Evolutionary conservation across 2,329 filamentous ascomycete genomes (phyloP), one percentile per base, ranked within the genome.

Genomic region (Penicillium capsulatum): DNA sequence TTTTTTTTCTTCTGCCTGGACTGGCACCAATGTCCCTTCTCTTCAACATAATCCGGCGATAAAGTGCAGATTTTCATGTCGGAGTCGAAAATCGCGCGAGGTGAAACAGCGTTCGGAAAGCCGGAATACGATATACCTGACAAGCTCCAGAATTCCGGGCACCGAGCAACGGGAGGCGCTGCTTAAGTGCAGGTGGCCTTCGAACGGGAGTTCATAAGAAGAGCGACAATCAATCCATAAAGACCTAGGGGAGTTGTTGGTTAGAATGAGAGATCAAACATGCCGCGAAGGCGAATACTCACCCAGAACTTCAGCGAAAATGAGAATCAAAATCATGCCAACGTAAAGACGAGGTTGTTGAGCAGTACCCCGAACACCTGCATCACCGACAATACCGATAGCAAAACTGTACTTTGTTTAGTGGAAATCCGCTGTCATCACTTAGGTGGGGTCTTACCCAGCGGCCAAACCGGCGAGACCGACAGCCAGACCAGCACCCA

Each of bases 231-330:
- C 63, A 98, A 80, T 69, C 92, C 92, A 75, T 98, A 98, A 44
- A 98, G 87, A 92, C 91, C 87, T 92, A 9, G 17, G 2, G 31
- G 8, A 15, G 34, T 35, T 65, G 46, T 67, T 63, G 31, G 17
- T 33, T 22, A 22, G 31, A 17, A 32, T 31, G 26, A 8, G 7
- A 17, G 14, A 10, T 6, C 9, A 5, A 11, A 17, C 16, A 31
- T 31, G 19, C 7, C n/a, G 2, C 13, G 13, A 32, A 22, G 4
- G 6, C n/a, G 13, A 26, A 24, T 2, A 75, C 83, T 49, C 76
- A 92, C 89, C 90, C 83, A 96, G 74, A 57, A 96, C 90, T 91
- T 96, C 90, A 57, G 90, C 90, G 79, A 95, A 96, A 91, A 96
- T 96, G 73, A 96, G 87, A 76, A 96, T 96, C 67, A 96, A 71